Evolutionary conservation across 2,329 filamentous ascomycete genomes (phyloP).

Genomic region (Penicillium sp.): DNA sequence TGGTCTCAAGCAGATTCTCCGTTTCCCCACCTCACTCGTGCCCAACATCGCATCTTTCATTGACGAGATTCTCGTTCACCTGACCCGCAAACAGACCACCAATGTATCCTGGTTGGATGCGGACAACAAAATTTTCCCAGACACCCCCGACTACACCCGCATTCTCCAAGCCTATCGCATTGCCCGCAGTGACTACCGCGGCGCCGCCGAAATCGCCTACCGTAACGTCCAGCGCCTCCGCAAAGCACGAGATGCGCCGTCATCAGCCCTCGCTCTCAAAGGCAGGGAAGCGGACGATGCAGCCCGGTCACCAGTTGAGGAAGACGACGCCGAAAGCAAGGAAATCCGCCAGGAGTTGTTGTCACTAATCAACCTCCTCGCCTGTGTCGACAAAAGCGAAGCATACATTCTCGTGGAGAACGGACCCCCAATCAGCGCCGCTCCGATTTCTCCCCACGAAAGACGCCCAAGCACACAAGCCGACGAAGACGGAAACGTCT

Average conservation of each 20-base stretch:
- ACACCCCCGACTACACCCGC: constrained; percentile 72
- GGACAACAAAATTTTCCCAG: constrained; percentile 34
- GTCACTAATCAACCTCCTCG: constrained; percentile 88
- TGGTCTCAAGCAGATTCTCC: constrained; percentile 62
- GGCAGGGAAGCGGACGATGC: constrained; percentile 35
- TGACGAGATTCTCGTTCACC: constrained; percentile 72
- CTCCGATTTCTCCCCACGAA: constrained; percentile 36
- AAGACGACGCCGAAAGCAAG: constrained; percentile 52
- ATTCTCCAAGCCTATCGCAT: constrained; percentile 91
- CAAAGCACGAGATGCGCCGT: constrained; percentile 35
- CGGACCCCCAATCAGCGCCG: constrained; percentile 19
- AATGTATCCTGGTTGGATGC: constrained; percentile 49
- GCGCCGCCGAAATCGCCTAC: constrained; percentile 61
- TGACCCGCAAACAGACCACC: constrained; percentile 68
- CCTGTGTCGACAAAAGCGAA: constrained; percentile 78
- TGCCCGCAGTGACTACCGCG: constrained; percentile 80
- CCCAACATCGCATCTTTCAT: constrained; percentile 73
- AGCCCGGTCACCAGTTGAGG: constrained; percentile 32
- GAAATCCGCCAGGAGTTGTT: constrained; percentile 69
- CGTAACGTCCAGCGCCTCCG: constrained; percentile 56
- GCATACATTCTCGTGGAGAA: constrained; percentile 67
- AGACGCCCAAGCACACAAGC: constrained; percentile 47
- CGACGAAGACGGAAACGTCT: constrained; percentile 42
- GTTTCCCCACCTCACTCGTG: constrained; percentile 64
- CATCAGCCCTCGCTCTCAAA: constrained; percentile 38